Conservation (phyloP, 768 basidiomycete genomes). For the Myochromella boudieri region DNA sequence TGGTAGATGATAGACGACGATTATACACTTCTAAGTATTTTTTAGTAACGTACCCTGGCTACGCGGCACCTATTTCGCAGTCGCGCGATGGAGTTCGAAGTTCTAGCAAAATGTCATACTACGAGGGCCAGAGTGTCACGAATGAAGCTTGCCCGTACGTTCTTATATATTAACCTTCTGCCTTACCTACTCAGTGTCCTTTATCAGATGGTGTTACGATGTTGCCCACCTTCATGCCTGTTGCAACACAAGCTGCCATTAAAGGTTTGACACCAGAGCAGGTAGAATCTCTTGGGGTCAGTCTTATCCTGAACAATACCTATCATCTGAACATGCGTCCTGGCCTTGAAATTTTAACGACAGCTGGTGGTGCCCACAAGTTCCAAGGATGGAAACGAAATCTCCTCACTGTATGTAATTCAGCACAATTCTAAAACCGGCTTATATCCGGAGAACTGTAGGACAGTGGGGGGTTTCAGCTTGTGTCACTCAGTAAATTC, state of each 20-base stretch:
- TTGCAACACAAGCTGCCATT: slow-evolving; percentile 89
- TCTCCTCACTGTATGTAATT: slow-evolving; percentile 73
- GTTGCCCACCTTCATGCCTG: slow-evolving; percentile 92
- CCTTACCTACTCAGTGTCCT: background rate
- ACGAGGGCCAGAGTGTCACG: slow-evolving; percentile 83
- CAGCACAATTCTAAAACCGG: no score
- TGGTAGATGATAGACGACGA: no score
- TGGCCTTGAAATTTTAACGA: slow-evolving; percentile 68
- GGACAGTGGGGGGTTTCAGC: slow-evolving; percentile 91
- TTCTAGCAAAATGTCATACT: slow-evolving; percentile 78
- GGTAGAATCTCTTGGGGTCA: slow-evolving; percentile 77
- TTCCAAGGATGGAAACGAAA: slow-evolving; percentile 91
- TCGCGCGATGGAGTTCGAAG: slow-evolving; percentile 73
- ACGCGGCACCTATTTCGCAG: slow-evolving; percentile 14
- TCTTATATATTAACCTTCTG: background rate
- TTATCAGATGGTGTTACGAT: slow-evolving; percentile 72
- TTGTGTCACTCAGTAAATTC: slow-evolving; percentile 83
- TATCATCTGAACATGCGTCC: slow-evolving; percentile 90
- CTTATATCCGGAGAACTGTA: no score
- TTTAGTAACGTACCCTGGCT: slow-evolving; percentile 11
- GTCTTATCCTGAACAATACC: slow-evolving; percentile 86
- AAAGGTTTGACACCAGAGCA: slow-evolving; percentile 89
- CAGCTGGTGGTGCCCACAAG: slow-evolving; percentile 82
- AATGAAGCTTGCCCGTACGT: slow-evolving; percentile 80
- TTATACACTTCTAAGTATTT: background rate